These are phyloP conservation scores for Stephania cephalantha DNA, from an alignment of 164 flowering plant genomes.

Conservation along the genomic window DNA sequence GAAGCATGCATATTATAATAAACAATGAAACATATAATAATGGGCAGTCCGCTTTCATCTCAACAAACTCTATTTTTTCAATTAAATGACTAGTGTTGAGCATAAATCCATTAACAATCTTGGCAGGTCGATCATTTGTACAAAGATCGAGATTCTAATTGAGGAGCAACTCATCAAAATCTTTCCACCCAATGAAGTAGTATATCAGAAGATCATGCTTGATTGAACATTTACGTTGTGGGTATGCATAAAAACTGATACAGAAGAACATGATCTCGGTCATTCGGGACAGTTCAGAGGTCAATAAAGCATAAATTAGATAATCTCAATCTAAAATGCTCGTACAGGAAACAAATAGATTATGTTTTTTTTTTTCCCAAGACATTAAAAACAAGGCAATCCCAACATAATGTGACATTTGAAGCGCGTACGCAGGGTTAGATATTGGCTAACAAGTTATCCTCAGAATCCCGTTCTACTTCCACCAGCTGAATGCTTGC, in stretches of 20 bases:
- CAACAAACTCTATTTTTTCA: neutral
- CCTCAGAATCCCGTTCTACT: neutral
- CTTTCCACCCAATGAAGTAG: neutral
- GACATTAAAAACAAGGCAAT: neutral
- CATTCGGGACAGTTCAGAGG: neutral
- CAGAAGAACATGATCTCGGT: too few relatives aligned
- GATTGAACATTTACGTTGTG: neutral
- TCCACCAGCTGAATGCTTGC: neutral
- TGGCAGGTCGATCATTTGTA: constrained; percentile 2
- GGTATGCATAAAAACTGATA: neutral
- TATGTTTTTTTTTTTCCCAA: neutral
- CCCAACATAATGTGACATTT: neutral
- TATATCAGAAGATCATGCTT: neutral
- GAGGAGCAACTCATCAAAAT: constrained; percentile 1
- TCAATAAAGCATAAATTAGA: neutral
- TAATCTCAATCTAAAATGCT: neutral
- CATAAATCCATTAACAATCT: neutral
- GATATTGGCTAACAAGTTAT: neutral
- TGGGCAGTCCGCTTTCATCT: neutral
- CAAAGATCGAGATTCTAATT: neutral
- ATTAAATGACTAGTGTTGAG: neutral
- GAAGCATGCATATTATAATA: neutral
- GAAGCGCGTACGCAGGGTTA: too few relatives aligned
- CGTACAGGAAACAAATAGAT: neutral
- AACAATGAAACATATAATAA: neutral